Evolutionary conservation across 495 filamentous ascomycete species (phyloP).

Genomic region (Xylaria longipes): DNA sequence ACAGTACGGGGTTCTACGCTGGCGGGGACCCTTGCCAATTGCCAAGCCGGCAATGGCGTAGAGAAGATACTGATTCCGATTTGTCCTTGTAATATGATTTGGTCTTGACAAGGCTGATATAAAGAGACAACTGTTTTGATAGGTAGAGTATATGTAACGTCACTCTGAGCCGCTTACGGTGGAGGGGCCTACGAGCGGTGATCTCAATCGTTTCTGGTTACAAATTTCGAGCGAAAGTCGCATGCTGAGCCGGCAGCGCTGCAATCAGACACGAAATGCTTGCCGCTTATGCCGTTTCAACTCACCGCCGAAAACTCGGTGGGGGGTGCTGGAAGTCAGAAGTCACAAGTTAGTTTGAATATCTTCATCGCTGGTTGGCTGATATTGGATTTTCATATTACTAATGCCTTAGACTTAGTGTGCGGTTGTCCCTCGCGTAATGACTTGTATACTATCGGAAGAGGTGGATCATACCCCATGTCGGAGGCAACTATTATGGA

Average conservation of each 20-base stretch:
- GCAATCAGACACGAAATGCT: neutral
- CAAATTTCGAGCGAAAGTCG: constrained; percentile 4
- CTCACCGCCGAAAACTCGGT: neutral
- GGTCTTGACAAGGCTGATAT: neutral
- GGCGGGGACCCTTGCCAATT: too few species aligned
- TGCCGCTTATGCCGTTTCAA: neutral
- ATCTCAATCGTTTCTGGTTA: neutral
- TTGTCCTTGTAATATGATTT: neutral
- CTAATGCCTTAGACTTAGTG: neutral
- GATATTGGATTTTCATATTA: neutral
- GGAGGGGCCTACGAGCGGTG: neutral
- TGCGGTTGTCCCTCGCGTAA: neutral
- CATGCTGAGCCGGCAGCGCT: neutral
- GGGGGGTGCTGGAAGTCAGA: neutral
- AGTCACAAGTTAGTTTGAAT: neutral
- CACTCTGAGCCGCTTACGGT: neutral
- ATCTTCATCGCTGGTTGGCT: neutral
- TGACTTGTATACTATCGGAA: neutral
- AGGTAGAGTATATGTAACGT: neutral
- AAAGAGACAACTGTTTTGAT: neutral
- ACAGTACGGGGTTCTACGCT: too few species aligned
- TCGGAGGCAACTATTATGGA: neutral
- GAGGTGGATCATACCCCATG: neutral
- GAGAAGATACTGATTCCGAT: neutral
- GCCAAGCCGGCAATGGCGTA: neutral